Evolutionary conservation across 1,284 basidiomycete species (phyloP).

Genomic region (Marasmius oreades): DNA sequence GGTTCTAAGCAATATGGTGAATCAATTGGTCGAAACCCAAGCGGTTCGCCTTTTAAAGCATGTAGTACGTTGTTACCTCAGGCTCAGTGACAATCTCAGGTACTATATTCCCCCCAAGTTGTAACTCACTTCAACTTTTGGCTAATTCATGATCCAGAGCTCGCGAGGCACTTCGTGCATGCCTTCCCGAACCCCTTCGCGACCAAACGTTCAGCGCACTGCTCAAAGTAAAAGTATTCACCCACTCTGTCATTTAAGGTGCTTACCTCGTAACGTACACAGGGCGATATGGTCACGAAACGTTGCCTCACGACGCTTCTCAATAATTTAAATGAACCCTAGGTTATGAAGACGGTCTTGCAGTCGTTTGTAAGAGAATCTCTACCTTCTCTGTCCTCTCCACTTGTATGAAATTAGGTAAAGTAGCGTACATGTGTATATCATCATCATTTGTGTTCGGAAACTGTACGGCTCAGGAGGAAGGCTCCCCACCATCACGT

Average conservation of each 20-base stretch:
- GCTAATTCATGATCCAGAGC: constrained; percentile 55
- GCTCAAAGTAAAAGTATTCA: constrained; percentile 61
- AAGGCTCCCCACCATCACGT: too few species aligned
- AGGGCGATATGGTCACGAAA: constrained; percentile 96
- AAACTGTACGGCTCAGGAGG: too few species aligned
- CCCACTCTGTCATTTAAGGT: constrained; percentile 1
- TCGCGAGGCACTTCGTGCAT: constrained; percentile 92
- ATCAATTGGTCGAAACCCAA: constrained; percentile 94
- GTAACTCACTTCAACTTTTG: constrained; percentile 10
- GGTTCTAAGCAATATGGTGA: constrained; percentile 98
- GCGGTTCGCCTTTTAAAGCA: constrained; percentile 97
- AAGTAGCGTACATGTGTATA: background rate
- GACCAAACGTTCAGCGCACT: constrained; percentile 92
- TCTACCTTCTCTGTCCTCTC: background rate
- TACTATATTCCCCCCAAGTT: constrained; percentile 34
- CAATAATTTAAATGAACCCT: constrained; percentile 81
- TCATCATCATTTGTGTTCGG: background rate
- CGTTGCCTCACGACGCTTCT: constrained; percentile 94
- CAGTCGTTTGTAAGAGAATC: background rate
- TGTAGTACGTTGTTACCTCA: constrained; percentile 95
- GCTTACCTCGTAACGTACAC: constrained; percentile 10
- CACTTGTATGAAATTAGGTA: background rate
- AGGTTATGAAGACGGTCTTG: constrained; percentile 8
- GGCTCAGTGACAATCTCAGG: constrained; percentile 95
- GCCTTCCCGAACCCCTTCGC: constrained; percentile 93